phyloP scores from a whole-genome alignment of 2,329 filamentous ascomycete species.

The Claviceps sp. region DNA sequence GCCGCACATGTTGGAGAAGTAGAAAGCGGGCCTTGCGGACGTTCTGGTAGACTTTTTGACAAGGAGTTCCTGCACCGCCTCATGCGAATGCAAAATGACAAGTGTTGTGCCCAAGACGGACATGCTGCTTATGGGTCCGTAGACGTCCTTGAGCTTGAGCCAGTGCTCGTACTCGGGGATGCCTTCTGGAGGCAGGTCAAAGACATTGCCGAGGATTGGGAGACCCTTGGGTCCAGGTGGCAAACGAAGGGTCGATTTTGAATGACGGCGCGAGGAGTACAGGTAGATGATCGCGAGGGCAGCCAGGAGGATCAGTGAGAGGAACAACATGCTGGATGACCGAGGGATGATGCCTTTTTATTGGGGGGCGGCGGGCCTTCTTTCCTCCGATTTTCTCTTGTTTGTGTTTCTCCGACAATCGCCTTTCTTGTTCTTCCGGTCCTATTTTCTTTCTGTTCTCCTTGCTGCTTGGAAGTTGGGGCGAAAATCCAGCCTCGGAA shows the following conservation, averaged over 20 bases:
- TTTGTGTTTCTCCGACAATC: too few relatives aligned
- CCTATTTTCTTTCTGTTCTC: background rate
- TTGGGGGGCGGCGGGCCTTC: background rate
- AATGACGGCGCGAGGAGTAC: background rate
- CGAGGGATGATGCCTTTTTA: background rate
- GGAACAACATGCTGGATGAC: background rate
- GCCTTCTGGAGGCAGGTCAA: constrained; percentile 1
- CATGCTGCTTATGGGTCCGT: constrained; percentile 31
- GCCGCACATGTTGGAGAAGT: background rate
- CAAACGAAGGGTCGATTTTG: background rate
- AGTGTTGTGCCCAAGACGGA: constrained; percentile 26
- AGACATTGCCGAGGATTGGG: constrained; percentile 6
- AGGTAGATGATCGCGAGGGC: background rate
- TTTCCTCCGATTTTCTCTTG: too few relatives aligned
- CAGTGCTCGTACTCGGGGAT: constrained; percentile 4
- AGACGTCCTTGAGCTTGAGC: constrained; percentile 4
- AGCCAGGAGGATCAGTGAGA: background rate
- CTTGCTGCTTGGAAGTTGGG: background rate
- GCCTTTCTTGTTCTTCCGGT: too few relatives aligned
- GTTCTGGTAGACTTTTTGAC: constrained; percentile 21
- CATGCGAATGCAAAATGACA: constrained; percentile 25
- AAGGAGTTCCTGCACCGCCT: constrained; percentile 24
- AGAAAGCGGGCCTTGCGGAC: constrained; percentile 18
- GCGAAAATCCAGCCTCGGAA: too few relatives aligned
- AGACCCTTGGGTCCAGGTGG: constrained; percentile 7